Evolutionary conservation across 129 eudicot genomes (phyloP), one percentile per base, ranked within the genome.

Genomic region (Erigeron canadensis): DNA sequence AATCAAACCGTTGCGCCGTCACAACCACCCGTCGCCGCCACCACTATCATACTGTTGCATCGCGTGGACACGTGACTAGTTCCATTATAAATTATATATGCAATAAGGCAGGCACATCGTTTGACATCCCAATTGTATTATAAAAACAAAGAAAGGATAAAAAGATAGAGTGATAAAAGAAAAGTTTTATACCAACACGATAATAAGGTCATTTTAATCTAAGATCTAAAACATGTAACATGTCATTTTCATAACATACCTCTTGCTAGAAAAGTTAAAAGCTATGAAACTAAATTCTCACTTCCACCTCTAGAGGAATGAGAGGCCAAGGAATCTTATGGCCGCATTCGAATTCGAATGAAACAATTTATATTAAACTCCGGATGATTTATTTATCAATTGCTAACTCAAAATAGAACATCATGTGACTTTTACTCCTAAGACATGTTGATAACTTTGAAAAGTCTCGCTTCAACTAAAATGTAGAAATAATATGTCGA

Each of bases 291-390:
- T 53, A 79, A 43, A 65, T 70, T 71, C 53, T 47, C 66, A 60
- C 67, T 76, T 74, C 63, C 79, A 62, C 67, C 67, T 18, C 21
- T 10, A 62, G 74, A 53, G 66, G 76, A 84, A 65, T 42, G 83
- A 67, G 22, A 65, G 15, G 77, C 65, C 63, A 77, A 72, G 79
- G 83, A 70, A 82, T 82, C 90, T 67, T 48, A 68, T 63, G 74
- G 86, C 77, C 68, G 81, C 68, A 6, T 28, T 22, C n/a, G n/a
- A n/a, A 63, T 79, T 75, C 53, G 68, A 71, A 81, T 62, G 77
- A 75, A 65, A 23, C 23, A 51, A 53, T 15, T 17, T 18, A 43
- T 16, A 58, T 47, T 42, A 67, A 77, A 57, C 81, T 41, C 9
- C 16, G 15, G 8, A 71, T 19, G 28, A 68, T 71, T 57, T 59